Conservation (phyloP, 495 filamentous ascomycete genomes). For the Penicillium waksmanii region DNA sequence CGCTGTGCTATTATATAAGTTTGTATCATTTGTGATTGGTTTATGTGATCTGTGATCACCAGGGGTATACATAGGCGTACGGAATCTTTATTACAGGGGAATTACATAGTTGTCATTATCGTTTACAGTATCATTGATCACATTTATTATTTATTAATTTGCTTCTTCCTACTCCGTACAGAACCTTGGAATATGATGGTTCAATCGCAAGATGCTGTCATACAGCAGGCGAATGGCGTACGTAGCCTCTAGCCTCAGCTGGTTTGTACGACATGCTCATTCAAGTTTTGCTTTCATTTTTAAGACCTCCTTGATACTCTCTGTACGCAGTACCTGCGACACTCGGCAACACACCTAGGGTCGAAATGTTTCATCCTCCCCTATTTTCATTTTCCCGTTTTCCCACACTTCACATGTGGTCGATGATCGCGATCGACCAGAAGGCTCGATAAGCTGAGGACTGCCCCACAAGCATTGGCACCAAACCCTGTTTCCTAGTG, state of each 20-base stretch:
- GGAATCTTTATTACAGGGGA: background rate
- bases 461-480: background rate
- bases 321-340: background rate
- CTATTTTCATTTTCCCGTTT: background rate
- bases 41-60: slow-evolving; percentile 3
- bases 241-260: background rate
- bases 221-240: slow-evolving; percentile 1
- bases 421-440: slow-evolving; percentile 6
- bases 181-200: background rate
- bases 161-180: background rate
- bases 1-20: background rate
- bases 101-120: background rate
- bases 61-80: slow-evolving; percentile 1
- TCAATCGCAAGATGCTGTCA: background rate
- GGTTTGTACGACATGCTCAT: background rate
- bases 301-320: background rate
- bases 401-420: slow-evolving; percentile 7
- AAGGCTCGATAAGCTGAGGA: background rate
- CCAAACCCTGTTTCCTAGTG: slow-evolving; percentile 2
- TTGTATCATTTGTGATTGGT: slow-evolving; percentile 1
- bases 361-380: background rate
- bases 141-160: background rate
- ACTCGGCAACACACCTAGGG: background rate
- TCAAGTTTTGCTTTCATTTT: no score
- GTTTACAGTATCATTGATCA: background rate